Conservation (phyloP, 2,329 filamentous ascomycete genomes). For the Hortaea sp. region DNA sequence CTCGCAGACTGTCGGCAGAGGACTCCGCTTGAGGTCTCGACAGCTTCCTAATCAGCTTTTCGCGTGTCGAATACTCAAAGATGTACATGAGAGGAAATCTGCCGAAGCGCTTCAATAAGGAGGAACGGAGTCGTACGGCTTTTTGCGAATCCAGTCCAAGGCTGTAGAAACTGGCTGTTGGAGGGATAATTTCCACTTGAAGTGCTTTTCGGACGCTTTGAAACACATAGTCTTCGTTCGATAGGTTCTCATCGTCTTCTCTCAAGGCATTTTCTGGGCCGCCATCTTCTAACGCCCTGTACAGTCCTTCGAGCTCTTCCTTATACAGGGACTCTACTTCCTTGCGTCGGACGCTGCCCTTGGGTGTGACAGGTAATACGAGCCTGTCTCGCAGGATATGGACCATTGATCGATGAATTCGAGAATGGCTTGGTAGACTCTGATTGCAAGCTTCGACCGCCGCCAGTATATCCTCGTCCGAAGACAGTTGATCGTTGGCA, state of each 20-base stretch:
- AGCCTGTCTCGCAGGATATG: neutral
- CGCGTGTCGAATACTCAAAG: slow-evolving; percentile 34
- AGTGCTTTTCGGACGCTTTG: neutral
- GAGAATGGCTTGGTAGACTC: slow-evolving; percentile 34
- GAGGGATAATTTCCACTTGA: neutral
- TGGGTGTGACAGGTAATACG: neutral
- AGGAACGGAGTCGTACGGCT: neutral
- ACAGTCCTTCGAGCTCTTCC: neutral
- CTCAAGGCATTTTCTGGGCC: neutral
- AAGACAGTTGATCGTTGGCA: slow-evolving; percentile 7
- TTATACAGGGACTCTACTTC: neutral
- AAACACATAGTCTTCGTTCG: neutral
- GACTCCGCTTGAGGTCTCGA: slow-evolving; percentile 12
- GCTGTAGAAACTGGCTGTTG: neutral
- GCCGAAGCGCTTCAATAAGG: neutral
- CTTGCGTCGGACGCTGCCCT: slow-evolving; percentile 1
- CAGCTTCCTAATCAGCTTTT: slow-evolving; percentile 7
- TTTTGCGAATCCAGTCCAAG: slow-evolving; percentile 1
- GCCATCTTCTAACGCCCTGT: neutral
- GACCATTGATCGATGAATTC: slow-evolving; percentile 11
- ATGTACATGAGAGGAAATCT: slow-evolving; percentile 6
- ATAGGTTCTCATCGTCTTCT: neutral
- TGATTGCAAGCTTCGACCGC: neutral
- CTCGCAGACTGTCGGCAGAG: slow-evolving; percentile 19
- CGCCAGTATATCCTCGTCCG: neutral